Conservation (phyloP, 75 land plant genomes). For the Larix kaempferi region DNA sequence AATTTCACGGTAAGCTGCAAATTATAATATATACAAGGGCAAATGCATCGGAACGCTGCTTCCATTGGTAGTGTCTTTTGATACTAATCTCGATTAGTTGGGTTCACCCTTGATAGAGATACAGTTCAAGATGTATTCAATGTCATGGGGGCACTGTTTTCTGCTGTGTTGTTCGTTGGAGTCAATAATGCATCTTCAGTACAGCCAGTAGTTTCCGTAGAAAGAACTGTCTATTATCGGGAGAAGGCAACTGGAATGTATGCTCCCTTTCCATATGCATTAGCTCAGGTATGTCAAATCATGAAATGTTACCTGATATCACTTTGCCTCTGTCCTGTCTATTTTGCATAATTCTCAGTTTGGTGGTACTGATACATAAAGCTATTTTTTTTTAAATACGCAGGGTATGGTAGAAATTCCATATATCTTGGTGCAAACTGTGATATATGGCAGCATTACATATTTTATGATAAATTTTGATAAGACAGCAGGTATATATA, state of each 20-base stretch:
- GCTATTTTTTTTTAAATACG: no score
- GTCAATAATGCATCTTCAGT: conserved; percentile 53
- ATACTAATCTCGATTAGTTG: no score
- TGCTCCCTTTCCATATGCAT: conserved; percentile 61
- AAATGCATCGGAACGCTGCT: no score
- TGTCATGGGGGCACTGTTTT: conserved; percentile 56
- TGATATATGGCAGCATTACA: conserved; percentile 53
- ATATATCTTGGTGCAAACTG: conserved; percentile 55
- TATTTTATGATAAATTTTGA: conserved; percentile 67
- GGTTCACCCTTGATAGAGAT: conserved; percentile 24
- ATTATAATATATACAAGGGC: no score
- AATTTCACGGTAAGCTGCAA: no score
- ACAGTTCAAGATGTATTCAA: conserved; percentile 34
- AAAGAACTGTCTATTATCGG: conserved; percentile 73
- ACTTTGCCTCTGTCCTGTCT: neutral
- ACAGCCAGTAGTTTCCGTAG: conserved; percentile 66
- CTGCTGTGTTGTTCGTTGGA: conserved; percentile 58
- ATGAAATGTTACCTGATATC: neutral
- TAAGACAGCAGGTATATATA: conserved; percentile 37
- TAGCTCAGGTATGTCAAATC: conserved; percentile 42
- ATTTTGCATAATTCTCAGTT: neutral
- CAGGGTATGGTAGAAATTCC: conserved; percentile 75
- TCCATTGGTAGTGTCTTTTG: no score
- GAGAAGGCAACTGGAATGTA: conserved; percentile 77
- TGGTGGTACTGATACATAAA: no score